Conservation (phyloP, 805 yeast species). For the Ogataea methanolica region DNA sequence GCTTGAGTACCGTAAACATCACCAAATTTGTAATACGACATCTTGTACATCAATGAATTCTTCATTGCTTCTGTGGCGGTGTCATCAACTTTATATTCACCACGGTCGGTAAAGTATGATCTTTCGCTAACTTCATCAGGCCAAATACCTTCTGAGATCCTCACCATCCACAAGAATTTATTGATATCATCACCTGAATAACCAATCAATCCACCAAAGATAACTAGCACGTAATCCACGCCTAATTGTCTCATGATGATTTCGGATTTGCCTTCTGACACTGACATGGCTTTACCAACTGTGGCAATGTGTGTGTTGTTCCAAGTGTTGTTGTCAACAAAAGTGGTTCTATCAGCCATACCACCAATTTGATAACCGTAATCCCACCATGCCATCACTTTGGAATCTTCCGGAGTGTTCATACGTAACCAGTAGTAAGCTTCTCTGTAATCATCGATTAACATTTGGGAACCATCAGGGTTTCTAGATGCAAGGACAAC, state of each 20-base stretch:
- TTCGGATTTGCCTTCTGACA: slow-evolving; percentile 82
- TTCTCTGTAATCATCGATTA: slow-evolving; percentile 97
- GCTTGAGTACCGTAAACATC: slow-evolving; percentile 60
- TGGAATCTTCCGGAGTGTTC: slow-evolving; percentile 96
- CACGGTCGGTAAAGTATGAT: slow-evolving; percentile 73
- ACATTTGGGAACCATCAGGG: slow-evolving; percentile 78
- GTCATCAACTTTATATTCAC: slow-evolving; percentile 85
- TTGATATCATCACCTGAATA: slow-evolving; percentile 95
- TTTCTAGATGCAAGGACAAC: slow-evolving; percentile 83
- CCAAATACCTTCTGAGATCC: slow-evolving; percentile 99
- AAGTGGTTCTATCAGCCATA: slow-evolving; percentile 98
- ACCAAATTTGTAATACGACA: slow-evolving; percentile 84
- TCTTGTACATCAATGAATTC: slow-evolving; percentile 88
- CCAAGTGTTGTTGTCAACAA: slow-evolving; percentile 99
- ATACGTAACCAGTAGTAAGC: slow-evolving; percentile 98
- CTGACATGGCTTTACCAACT: slow-evolving; percentile 97
- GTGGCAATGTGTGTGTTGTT: slow-evolving; percentile 99
- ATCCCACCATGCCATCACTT: slow-evolving; percentile 99
- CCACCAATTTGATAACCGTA: slow-evolving; percentile 99
- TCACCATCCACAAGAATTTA: slow-evolving; percentile 97
- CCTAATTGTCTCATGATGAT: slow-evolving; percentile 85
- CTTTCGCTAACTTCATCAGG: slow-evolving; percentile 95
- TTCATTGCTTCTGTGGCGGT: slow-evolving; percentile 82
- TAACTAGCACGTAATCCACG: slow-evolving; percentile 88
- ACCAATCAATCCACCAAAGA: slow-evolving; percentile 92